These are phyloP conservation scores for Nothophoma quercina DNA, from an alignment of 2,329 filamentous ascomycete species.

Conservation along the genomic window DNA sequence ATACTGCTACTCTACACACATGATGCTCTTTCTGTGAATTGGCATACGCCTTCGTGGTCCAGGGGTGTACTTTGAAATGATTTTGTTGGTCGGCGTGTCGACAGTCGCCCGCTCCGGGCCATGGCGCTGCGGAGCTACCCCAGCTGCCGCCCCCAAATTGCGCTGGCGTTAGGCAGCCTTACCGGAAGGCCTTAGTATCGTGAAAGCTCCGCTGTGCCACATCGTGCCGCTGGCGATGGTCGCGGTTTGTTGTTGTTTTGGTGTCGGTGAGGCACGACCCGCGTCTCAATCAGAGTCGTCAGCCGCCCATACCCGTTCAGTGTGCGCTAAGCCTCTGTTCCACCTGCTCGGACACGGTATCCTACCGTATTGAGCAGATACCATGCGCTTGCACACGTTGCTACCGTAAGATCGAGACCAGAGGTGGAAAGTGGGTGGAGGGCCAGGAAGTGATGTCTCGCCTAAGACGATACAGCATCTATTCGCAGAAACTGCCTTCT, in stretches of 20 bases:
- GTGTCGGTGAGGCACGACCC: background rate
- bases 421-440: background rate
- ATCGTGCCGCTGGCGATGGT: background rate
- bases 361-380: background rate
- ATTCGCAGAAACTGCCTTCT: constrained; percentile 2
- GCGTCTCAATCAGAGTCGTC: background rate
- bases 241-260: background rate
- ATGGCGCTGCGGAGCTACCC: constrained; percentile 4
- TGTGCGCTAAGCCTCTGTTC: background rate
- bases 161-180: constrained; percentile 1
- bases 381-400: background rate
- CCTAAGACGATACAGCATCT: background rate
- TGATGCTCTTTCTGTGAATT: constrained; percentile 6
- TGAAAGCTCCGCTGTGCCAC: background rate
- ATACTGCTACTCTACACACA: constrained; percentile 5
- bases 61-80: background rate
- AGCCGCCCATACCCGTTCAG: background rate
- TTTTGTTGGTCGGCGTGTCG: background rate
- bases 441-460: background rate
- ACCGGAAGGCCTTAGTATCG: background rate
- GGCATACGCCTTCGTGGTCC: background rate
- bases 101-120: background rate
- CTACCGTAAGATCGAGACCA: background rate
- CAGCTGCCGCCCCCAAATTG: constrained; percentile 2
- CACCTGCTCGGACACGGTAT: background rate